Percentiles rank a stretch among this genome's conserved stretches.
Evolutionary conservation across 306 rosid species (phyloP).

Genomic region (Cucumis hystrix): DNA sequence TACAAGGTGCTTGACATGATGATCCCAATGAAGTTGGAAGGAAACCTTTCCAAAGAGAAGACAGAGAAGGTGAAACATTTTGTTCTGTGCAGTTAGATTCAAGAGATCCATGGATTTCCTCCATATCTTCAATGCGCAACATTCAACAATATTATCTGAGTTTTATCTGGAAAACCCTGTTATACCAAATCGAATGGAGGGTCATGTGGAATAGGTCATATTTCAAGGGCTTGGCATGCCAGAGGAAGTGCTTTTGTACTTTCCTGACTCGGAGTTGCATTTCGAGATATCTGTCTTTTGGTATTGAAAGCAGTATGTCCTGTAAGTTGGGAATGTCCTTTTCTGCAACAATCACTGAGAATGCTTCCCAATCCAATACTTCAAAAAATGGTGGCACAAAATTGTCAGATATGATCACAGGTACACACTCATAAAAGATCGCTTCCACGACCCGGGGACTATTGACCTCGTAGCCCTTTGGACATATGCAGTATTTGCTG

Average conservation of each 20-base stretch:
- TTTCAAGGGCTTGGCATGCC: slow-evolving; percentile 75
- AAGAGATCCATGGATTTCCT: background rate
- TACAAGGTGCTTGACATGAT: background rate
- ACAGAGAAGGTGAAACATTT: background rate
- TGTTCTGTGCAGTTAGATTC: background rate
- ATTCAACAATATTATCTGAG: slow-evolving; percentile 15
- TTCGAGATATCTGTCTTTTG: slow-evolving; percentile 56
- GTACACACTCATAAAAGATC: slow-evolving; percentile 77
- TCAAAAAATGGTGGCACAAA: slow-evolving; percentile 92
- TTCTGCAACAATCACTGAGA: slow-evolving; percentile 74
- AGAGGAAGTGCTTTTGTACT: slow-evolving; percentile 78
- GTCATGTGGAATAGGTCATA: slow-evolving; percentile 94
- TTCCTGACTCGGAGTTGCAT: slow-evolving; percentile 70
- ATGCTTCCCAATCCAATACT: slow-evolving; percentile 79
- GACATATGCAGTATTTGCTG: slow-evolving; percentile 89
- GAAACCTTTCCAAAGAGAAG: background rate
- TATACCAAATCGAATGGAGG: slow-evolving; percentile 91
- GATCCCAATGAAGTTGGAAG: background rate
- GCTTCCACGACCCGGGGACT: slow-evolving; percentile 89
- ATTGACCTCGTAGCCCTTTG: slow-evolving; percentile 91
- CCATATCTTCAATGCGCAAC: background rate
- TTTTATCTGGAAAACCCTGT: slow-evolving; percentile 76
- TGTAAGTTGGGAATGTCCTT: slow-evolving; percentile 68
- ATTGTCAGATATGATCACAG: slow-evolving; percentile 94
- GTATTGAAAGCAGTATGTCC: slow-evolving; percentile 50